Conservation (phyloP, 2,329 filamentous ascomycete genomes). For the Colletotrichum neosansevieriae region DNA sequence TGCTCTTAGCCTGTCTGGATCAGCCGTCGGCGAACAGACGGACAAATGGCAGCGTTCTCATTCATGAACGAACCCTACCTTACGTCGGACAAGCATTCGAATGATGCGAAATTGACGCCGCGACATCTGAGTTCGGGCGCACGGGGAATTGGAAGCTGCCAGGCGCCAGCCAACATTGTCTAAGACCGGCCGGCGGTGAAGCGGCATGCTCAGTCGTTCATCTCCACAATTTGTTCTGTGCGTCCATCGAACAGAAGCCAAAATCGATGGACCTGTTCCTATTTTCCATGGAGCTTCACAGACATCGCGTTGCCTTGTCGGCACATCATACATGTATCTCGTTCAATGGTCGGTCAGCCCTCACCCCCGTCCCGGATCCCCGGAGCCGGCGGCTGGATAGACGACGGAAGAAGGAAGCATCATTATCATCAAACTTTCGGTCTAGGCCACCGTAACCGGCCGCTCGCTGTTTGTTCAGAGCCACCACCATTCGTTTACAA, state of each 20-base stretch:
- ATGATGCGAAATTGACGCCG: conserved; percentile 29
- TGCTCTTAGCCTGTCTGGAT: conserved; percentile 12
- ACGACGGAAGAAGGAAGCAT: conserved; percentile 26
- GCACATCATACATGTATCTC: conserved; percentile 34
- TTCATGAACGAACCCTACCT: conserved; percentile 6
- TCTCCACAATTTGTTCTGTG: conserved; percentile 37
- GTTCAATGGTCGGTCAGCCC: conserved; percentile 19
- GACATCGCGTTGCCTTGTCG: background rate
- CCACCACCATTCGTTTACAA: background rate
- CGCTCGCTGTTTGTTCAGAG: conserved; percentile 25
- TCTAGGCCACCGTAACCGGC: conserved; percentile 20
- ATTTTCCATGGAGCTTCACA: conserved; percentile 13
- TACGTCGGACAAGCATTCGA: conserved; percentile 34
- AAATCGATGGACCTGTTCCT: conserved; percentile 16
- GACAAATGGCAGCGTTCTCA: conserved; percentile 21
- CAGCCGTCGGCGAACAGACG: conserved; percentile 29
- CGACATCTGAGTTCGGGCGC: conserved; percentile 22
- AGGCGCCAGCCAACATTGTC: conserved; percentile 35
- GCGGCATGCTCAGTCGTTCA: conserved; percentile 36
- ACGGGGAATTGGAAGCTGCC: conserved; percentile 31
- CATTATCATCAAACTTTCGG: background rate
- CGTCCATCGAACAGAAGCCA: conserved; percentile 16
- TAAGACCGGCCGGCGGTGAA: conserved; percentile 37
- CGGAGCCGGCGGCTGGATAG: conserved; percentile 17
- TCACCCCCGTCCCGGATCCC: conserved; percentile 1